Evolutionary conservation across 2,329 filamentous ascomycete species (phyloP).

Genomic region (Colletotrichum tropicale): DNA sequence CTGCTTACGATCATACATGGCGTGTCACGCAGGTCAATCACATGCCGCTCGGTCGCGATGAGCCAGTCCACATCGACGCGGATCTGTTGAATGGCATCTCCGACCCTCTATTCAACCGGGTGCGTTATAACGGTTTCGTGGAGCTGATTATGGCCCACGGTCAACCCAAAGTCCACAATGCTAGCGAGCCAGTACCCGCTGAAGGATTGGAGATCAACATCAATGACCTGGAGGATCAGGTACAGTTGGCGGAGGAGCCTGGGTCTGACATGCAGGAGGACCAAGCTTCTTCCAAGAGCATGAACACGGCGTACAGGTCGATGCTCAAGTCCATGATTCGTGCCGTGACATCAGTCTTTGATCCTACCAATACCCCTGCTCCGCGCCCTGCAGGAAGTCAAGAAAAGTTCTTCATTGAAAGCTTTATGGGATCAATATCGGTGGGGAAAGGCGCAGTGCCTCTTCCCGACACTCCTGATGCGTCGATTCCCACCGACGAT

Average conservation of each 20-base stretch:
- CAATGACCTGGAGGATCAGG: constrained; percentile 16
- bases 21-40: constrained; percentile 82
- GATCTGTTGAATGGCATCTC: constrained; percentile 77
- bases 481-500: constrained; percentile 45
- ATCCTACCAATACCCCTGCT: constrained; percentile 33
- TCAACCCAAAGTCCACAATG: constrained; percentile 27
- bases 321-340: constrained; percentile 52
- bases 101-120: constrained; percentile 83
- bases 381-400: constrained; percentile 28
- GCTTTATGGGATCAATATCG: constrained; percentile 54
- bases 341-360: constrained; percentile 50
- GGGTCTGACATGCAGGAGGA: constrained; percentile 23
- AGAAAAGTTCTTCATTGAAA: constrained; percentile 44
- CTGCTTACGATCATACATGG: constrained; percentile 54
- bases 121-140: constrained; percentile 74
- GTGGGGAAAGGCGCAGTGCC: constrained; percentile 67
- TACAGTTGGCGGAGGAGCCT: constrained; percentile 12
- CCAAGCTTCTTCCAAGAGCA: constrained; percentile 16
- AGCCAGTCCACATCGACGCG: constrained; percentile 81
- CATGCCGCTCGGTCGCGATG: constrained; percentile 82
- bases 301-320: constrained; percentile 38
- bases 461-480: constrained; percentile 68
- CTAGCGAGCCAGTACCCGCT: constrained; percentile 21
- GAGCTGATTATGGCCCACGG: constrained; percentile 72
- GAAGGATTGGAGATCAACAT: constrained; percentile 8